Evolutionary conservation across 2,329 filamentous ascomycete genomes (phyloP), one percentile per base, ranked within the genome.

Genomic region (Penicillium sp.): DNA sequence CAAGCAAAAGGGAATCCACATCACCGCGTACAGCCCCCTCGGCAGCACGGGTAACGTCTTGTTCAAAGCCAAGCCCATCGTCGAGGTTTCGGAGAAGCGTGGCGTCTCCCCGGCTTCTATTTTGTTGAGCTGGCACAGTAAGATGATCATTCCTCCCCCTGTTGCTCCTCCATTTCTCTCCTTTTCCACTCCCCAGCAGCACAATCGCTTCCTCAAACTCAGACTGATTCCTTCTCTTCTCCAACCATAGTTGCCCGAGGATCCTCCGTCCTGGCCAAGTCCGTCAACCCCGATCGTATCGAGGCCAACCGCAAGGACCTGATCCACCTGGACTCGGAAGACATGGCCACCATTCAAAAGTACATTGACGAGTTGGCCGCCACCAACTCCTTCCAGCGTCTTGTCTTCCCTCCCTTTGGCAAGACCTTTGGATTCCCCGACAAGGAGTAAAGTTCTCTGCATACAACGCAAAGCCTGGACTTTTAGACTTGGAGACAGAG

Each of bases 391-490:
- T 60, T 66, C 51, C 60, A 66, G 49, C 65, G 69, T 43, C 86
- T 80, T 53, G 81, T 87, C 32, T 86, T 83, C 65, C 84, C 84
- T 55, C 78, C 82, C 0, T 87, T 86, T 60, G 82, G 81, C 3
- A 69, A 85, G 42, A 75, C 84, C 60, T 84, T 88, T 65, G 84
- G 84, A 2, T 87, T 87, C 72, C 83, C 83, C n/a, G 84, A 87
- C 64, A 84, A 84, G 76, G 54, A 48, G 28, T 57, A 51, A 46
- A 38, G 41, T 24, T 25, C 28, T 43, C 28, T 4, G n/a, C 13
- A 44, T 45, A 39, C 18, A 12, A 25, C 26, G 26, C 8, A 43
- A 11, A 41, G 18, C 3, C n/a, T 32, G 7, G n/a, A 28, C 27
- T 32, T 41, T 35, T 4, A 35, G 13, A 5, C 12, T 12, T 13